phyloP scores from a whole-genome alignment of 1,284 basidiomycete genomes.

The Rhizopogon hawkerae region DNA sequence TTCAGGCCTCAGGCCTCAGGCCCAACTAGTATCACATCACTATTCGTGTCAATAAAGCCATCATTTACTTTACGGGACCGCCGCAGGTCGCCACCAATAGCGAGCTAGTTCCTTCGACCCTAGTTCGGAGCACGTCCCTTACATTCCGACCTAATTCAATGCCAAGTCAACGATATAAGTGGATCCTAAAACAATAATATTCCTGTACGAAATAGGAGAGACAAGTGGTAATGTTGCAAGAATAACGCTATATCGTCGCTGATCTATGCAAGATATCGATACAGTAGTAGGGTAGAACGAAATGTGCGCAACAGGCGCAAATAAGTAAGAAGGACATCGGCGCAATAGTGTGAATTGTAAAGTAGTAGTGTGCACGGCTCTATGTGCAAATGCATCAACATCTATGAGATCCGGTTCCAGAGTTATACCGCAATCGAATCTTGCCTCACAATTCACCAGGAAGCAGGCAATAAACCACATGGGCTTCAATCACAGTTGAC shows the following conservation, averaged over 20 bases:
- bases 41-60: no score
- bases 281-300: constrained; percentile 2
- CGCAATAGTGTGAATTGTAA: not conserved
- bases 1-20: not conserved
- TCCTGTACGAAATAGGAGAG: not conserved
- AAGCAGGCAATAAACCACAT: not conserved
- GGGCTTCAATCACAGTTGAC: constrained; percentile 20
- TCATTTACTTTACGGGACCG: no score
- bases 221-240: not conserved
- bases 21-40: no score
- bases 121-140: not conserved
- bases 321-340: not conserved
- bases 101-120: not conserved
- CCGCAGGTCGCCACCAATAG: not conserved
- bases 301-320: not conserved
- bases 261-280: constrained; percentile 1
- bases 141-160: not conserved
- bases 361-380: constrained; percentile 3
- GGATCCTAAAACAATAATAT: not conserved
- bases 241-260: constrained; percentile 1
- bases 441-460: not conserved
- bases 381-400: constrained; percentile 2
- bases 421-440: not conserved
- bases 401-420: constrained; percentile 2
- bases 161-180: not conserved